These are phyloP conservation scores for Alternaria rosae DNA, from an alignment of 2,329 filamentous ascomycete species.

Conservation along the genomic window DNA sequence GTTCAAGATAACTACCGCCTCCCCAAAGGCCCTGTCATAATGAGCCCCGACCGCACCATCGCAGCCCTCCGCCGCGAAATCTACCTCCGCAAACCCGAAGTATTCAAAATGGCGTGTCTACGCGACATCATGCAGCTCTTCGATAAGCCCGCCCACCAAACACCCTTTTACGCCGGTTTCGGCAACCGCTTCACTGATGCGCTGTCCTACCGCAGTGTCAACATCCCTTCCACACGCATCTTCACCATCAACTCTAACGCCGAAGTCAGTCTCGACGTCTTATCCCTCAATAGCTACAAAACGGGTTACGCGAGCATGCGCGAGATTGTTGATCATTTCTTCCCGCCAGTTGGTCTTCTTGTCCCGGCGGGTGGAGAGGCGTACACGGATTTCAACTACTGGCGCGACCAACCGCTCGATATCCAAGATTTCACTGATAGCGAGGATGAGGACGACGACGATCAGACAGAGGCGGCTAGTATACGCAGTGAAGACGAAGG, in stretches of 20 bases:
- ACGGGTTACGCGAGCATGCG: constrained; percentile 97
- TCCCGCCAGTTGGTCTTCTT: constrained; percentile 86
- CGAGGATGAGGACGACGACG: constrained; percentile 56
- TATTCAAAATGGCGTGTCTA: constrained; percentile 99
- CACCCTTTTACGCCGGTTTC: constrained; percentile 95
- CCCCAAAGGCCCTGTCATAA: constrained; percentile 90
- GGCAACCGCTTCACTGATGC: constrained; percentile 97
- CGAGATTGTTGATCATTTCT: constrained; percentile 97
- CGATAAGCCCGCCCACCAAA: constrained; percentile 65
- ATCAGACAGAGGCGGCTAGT: constrained; percentile 51
- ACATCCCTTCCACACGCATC: constrained; percentile 91
- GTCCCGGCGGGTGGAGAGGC: constrained; percentile 91
- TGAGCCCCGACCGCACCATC: constrained; percentile 94
- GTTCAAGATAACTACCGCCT: constrained; percentile 85
- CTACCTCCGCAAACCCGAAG: constrained; percentile 93
- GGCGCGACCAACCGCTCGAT: constrained; percentile 84
- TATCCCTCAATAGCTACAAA: constrained; percentile 92
- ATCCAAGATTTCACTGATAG: constrained; percentile 89
- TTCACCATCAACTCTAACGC: constrained; percentile 99
- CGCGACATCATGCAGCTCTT: constrained; percentile 93
- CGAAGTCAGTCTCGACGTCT: constrained; percentile 88
- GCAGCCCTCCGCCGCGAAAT: constrained; percentile 90
- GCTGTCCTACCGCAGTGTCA: constrained; percentile 92
- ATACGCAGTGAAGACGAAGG: constrained; percentile 61
- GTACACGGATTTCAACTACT: constrained; percentile 97